Conservation (phyloP, 768 basidiomycete species). For the Saitozyma sp. region DNA sequence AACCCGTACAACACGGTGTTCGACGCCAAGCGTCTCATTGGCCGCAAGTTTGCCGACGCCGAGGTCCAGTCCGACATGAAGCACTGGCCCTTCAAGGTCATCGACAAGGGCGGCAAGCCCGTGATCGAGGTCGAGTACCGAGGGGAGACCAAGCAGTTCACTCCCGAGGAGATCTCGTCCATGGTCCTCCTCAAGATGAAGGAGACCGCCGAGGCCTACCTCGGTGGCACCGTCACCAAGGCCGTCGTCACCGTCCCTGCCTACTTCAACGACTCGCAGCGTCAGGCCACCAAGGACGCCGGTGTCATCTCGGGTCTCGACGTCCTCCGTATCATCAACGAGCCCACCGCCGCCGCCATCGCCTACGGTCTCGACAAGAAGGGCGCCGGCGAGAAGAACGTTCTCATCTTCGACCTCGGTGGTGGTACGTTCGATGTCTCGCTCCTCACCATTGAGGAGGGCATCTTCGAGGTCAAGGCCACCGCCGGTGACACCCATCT, state of each 20-base stretch:
- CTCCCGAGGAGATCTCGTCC: slow-evolving; percentile 90
- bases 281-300: slow-evolving; percentile 98
- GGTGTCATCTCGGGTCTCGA: slow-evolving; percentile 91
- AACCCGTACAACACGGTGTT: slow-evolving; percentile 97
- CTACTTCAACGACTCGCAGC: slow-evolving; percentile 99
- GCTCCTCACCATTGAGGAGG: slow-evolving; percentile 88
- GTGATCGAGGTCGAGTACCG: slow-evolving; percentile 74
- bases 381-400: slow-evolving; percentile 79
- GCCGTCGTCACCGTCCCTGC: slow-evolving; percentile 98
- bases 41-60: slow-evolving; percentile 58
- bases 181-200: slow-evolving; percentile 98
- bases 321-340: slow-evolving; percentile 96
- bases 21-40: slow-evolving; percentile 97
- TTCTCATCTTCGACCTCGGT: slow-evolving; percentile 97
- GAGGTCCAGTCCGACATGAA: slow-evolving; percentile 59
- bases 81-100: slow-evolving; percentile 68
- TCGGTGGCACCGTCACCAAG: slow-evolving; percentile 92
- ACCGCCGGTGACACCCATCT: slow-evolving; percentile 94
- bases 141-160: slow-evolving; percentile 76
- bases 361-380: slow-evolving; percentile 98
- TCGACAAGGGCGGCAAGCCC: slow-evolving; percentile 79
- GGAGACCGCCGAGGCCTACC: slow-evolving; percentile 97
- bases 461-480: slow-evolving; percentile 84
- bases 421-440: slow-evolving; percentile 99
- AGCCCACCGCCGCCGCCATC: slow-evolving; percentile 95